Evolutionary conservation across 2,329 filamentous ascomycete species (phyloP).

Genomic region (Exophiala mesophila): DNA sequence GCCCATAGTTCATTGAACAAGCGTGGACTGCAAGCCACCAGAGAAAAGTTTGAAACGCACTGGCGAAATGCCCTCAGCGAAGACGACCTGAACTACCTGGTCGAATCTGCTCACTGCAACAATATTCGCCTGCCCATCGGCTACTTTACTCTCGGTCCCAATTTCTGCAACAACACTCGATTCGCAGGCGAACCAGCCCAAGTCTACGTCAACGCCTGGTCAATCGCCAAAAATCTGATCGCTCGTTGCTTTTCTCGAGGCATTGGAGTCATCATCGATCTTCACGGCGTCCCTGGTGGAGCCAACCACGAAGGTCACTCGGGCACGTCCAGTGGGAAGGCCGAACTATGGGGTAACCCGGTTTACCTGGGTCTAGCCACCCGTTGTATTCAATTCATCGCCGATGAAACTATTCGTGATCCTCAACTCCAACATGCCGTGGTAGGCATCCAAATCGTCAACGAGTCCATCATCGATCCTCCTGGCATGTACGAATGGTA

Average conservation of each 20-base stretch:
- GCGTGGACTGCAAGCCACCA: constrained; percentile 46
- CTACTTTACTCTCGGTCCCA: constrained; percentile 52
- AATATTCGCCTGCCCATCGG: constrained; percentile 58
- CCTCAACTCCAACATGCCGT: constrained; percentile 36
- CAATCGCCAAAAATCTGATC: constrained; percentile 45
- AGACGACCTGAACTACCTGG: constrained; percentile 50
- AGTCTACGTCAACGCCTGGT: constrained; percentile 53
- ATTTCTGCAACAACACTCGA: constrained; percentile 48
- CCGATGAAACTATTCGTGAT: constrained; percentile 38
- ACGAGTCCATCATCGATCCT: constrained; percentile 50
- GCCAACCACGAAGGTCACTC: constrained; percentile 54
- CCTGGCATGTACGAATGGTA: constrained; percentile 55
- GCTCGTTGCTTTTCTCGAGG: constrained; percentile 42
- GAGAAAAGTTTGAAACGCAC: constrained; percentile 49
- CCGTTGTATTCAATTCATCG: constrained; percentile 48
- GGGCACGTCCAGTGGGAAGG: constrained; percentile 49
- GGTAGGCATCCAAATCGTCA: constrained; percentile 54
- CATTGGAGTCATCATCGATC: constrained; percentile 54
- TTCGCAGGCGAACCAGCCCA: constrained; percentile 44
- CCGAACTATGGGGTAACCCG: constrained; percentile 47
- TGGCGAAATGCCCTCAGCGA: constrained; percentile 50
- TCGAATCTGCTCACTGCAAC: constrained; percentile 49
- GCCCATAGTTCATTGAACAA: constrained; percentile 39
- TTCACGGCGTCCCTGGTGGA: constrained; percentile 56
- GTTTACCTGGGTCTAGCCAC: constrained; percentile 43